Evolutionary conservation across 2,329 filamentous ascomycete genomes (phyloP).

Genomic region (Cladosporium halotolerans): DNA sequence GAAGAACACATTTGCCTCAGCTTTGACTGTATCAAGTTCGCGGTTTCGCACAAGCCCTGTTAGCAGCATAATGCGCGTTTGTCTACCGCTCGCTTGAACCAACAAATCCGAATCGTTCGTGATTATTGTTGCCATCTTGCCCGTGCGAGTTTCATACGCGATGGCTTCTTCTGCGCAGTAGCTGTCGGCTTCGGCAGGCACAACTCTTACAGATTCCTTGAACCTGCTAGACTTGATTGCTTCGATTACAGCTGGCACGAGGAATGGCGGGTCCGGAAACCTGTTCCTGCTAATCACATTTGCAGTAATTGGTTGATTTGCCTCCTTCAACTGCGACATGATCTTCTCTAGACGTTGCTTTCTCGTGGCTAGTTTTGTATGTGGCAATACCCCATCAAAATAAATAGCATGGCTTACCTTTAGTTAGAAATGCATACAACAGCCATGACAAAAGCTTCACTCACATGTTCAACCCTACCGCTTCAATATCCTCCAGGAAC

Average conservation of each 20-base stretch:
- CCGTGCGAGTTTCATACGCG: slow-evolving; percentile 36
- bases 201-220: slow-evolving; percentile 48
- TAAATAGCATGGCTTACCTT: slow-evolving; percentile 59
- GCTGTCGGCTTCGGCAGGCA: slow-evolving; percentile 78
- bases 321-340: slow-evolving; percentile 48
- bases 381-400: slow-evolving; percentile 79
- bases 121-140: slow-evolving; percentile 47
- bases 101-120: slow-evolving; percentile 87
- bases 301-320: slow-evolving; percentile 33
- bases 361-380: slow-evolving; percentile 57
- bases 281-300: slow-evolving; percentile 27
- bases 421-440: not conserved
- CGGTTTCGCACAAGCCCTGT: not conserved
- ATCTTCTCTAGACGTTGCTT: slow-evolving; percentile 54
- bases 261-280: slow-evolving; percentile 57
- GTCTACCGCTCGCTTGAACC: slow-evolving; percentile 59
- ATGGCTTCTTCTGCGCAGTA: slow-evolving; percentile 65
- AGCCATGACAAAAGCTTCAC: slow-evolving; percentile 17
- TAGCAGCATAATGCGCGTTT: slow-evolving; percentile 62
- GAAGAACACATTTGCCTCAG: slow-evolving; percentile 27
- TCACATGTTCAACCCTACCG: slow-evolving; percentile 58
- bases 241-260: slow-evolving; percentile 73
- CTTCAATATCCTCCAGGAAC: slow-evolving; percentile 58
- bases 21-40: slow-evolving; percentile 49
- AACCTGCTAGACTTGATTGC: slow-evolving; percentile 44